Evolutionary conservation across 129 eudicot species (phyloP).

Genomic region (Flaveria robusta): DNA sequence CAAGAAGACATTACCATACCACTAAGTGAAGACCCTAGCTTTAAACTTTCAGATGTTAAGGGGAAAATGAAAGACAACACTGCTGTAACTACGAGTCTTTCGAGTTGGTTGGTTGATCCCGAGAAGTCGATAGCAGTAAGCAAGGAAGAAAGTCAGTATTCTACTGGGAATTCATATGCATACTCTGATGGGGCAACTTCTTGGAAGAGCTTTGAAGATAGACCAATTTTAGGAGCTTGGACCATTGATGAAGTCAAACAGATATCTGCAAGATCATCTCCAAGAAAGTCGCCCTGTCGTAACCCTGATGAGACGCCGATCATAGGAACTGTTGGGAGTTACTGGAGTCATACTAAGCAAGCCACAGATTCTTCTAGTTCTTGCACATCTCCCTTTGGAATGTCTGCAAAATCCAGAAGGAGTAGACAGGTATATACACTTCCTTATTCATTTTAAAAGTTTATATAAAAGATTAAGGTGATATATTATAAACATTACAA

Average conservation of each 20-base stretch:
- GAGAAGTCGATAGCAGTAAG: conserved; percentile 34
- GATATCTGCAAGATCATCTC: conserved; percentile 47
- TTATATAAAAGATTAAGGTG: neutral
- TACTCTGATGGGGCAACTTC: conserved; percentile 42
- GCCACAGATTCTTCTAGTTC: conserved; percentile 40
- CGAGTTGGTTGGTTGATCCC: conserved; percentile 72
- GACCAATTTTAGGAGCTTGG: conserved; percentile 64
- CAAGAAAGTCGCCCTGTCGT: conserved; percentile 49
- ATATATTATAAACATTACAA: neutral
- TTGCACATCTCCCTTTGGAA: conserved; percentile 29
- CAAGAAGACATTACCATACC: conserved; percentile 31
- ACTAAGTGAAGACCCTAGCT: conserved; percentile 39
- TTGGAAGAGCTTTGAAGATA: conserved; percentile 54
- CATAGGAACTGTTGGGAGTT: conserved; percentile 78
- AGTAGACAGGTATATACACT: conserved; percentile 30
- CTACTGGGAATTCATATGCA: conserved; percentile 47
- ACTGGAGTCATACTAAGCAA: conserved; percentile 60
- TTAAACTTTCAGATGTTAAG: conserved; percentile 12
- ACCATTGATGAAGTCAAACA: conserved; percentile 48
- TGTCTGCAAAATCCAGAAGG: conserved; percentile 36
- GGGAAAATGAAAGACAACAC: conserved; percentile 21
- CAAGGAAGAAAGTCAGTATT: conserved; percentile 42
- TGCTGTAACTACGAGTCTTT: conserved; percentile 71
- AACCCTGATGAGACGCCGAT: conserved; percentile 57
- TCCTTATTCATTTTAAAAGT: neutral